Evolutionary conservation across 164 flowering plant genomes (phyloP), one percentile per base, ranked within the genome.

Genomic region (Vitis labrusca): DNA sequence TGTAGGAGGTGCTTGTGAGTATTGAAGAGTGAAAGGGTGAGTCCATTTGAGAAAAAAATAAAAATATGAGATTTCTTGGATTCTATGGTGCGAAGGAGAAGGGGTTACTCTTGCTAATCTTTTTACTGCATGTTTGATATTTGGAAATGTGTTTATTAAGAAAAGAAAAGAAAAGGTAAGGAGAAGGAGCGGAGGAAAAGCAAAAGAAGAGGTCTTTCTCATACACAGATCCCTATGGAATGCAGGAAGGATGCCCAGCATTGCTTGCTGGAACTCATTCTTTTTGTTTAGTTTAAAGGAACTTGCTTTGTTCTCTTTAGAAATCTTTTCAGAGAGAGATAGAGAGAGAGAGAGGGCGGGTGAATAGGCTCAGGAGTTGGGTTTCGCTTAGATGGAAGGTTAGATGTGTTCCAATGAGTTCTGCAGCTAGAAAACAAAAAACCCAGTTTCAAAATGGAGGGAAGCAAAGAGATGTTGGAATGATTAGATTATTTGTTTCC

Each of bases 161-260:
- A 63, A 64, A 65, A 44, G 37, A 64, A 58, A 65, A n/a, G 52
- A 58, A 37, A 59, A 66, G 63, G 69, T 4, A 64, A 61, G 67
- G 53, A 56, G 64, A 55, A 27, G 63, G 73, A 66, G 79, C 59
- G 68, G 67, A 71, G 66, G 63, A 56, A 77, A 79, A 79, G 82
- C 68, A 79, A 83, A 83, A 85, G 83, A 71, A 65, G 76, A 71
- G 61, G 80, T 79, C 81, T 83, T 82, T 85, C 82, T 82, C 81
- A 82, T 61, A 71, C 89, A 82, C 87, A 67, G 87, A 85, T 85
- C 87, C 89, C 89, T n/a, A 85, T 77, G 81, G 82, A 80, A 78
- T 80, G 77, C 79, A 47, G 77, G 67, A 73, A 73, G 68, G 80
- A 74, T 79, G 66, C 89, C 78, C 76, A 68, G 78, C 82, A 77